These are phyloP conservation scores for Physcomitrium patens DNA, from an alignment of 225 moss, liverwort and hornwort genomes.

Conservation along the genomic window DNA sequence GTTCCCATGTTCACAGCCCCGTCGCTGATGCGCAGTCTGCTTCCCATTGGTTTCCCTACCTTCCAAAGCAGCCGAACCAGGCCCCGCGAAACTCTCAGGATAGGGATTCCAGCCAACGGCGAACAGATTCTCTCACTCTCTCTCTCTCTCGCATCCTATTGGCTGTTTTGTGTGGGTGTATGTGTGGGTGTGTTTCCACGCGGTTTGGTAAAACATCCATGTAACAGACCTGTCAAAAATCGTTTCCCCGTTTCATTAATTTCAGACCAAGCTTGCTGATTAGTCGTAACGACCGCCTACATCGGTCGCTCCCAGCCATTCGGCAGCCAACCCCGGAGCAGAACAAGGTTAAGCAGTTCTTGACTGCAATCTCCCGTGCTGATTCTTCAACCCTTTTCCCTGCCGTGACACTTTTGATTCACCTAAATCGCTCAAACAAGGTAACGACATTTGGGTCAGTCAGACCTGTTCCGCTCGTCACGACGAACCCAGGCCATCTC, in stretches of 20 bases:
- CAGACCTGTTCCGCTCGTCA: background rate
- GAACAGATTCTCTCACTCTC: background rate
- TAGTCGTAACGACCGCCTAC: too few species aligned
- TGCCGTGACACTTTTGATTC: conserved; percentile 13
- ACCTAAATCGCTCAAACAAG: background rate
- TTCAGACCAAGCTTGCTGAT: too few species aligned
- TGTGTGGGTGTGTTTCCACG: too few species aligned
- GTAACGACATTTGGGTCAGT: background rate
- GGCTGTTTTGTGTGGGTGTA: too few species aligned
- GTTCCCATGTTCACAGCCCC: background rate
- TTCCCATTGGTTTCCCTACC: background rate
- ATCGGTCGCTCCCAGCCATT: background rate
- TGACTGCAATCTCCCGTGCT: background rate
- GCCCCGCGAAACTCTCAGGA: background rate
- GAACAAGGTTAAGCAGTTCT: background rate
- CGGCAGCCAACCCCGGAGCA: background rate
- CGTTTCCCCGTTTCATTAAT: too few species aligned
- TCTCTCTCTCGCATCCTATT: too few species aligned
- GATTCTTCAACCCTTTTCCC: background rate
- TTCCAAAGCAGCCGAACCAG: conserved; percentile 5
- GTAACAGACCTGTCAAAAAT: too few species aligned
- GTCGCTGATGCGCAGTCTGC: too few species aligned
- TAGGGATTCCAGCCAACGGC: background rate
- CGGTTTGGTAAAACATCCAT: too few species aligned
- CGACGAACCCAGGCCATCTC: background rate